Percentiles rank a stretch among this genome's conserved stretches.
Conservation (phyloP, 352 stramenopile genomes). For the Pelagophyceae sp. region DNA sequence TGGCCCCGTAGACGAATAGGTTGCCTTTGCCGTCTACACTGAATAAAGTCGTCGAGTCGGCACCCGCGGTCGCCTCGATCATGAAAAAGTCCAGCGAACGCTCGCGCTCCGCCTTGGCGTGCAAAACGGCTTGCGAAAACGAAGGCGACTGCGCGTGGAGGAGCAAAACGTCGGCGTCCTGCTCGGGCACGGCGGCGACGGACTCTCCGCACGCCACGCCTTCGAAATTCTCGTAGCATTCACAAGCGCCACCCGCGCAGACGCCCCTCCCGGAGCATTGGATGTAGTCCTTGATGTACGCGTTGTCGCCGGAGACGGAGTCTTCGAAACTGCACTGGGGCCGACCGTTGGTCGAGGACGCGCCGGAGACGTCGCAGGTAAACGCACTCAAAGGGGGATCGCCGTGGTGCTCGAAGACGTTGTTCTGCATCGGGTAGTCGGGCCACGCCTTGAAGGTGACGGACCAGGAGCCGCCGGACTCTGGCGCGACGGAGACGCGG, state of each 20-base stretch:
- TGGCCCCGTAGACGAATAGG: no score
- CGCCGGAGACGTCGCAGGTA: neutral
- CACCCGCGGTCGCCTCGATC: no score
- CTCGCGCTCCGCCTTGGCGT: no score
- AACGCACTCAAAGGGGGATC: neutral
- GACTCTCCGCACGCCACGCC: neutral
- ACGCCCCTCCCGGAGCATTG: neutral
- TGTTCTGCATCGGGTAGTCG: slow-evolving; percentile 1
- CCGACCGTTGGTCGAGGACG: neutral
- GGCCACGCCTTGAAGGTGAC: neutral
- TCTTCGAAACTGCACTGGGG: neutral
- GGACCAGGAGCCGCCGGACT: neutral
- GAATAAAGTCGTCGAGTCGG: no score
- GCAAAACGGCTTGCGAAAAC: no score
- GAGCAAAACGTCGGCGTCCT: neutral
- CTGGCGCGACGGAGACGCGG: neutral
- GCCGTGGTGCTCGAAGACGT: slow-evolving; percentile 6
- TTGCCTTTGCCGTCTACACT: no score
- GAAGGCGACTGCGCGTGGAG: neutral
- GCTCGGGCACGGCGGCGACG: neutral
- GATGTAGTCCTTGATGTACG: neutral
- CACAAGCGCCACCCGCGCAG: neutral
- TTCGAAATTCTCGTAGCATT: slow-evolving; percentile 11
- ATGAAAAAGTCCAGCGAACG: no score
- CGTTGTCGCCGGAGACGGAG: neutral